Conservation (phyloP, 208 protist species). For the Trypanosoma scelopori region DNA sequence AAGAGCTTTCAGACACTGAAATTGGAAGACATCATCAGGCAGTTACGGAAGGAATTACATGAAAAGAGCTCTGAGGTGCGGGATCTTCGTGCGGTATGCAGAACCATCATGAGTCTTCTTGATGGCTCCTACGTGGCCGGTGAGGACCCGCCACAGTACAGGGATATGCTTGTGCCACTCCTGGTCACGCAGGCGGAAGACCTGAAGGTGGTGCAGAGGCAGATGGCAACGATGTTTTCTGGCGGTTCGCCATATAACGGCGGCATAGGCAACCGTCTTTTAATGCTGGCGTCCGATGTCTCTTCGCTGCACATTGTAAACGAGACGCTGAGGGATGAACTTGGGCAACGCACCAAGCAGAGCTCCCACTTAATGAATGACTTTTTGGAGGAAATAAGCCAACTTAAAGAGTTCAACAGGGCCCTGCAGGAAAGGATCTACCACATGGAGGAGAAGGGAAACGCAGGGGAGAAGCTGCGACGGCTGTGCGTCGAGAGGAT, state of each 20-base stretch:
- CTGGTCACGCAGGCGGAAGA: conserved; percentile 47
- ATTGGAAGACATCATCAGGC: conserved; percentile 12
- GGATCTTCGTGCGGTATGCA: conserved; percentile 38
- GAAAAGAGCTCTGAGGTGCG: conserved; percentile 49
- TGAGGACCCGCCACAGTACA: conserved; percentile 32
- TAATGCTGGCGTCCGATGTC: conserved; percentile 33
- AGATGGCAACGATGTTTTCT: conserved; percentile 8
- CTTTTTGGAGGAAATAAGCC: conserved; percentile 11
- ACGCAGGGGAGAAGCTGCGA: neutral
- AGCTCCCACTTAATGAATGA: conserved; percentile 35
- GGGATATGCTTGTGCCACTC: conserved; percentile 44
- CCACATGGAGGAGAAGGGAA: conserved; percentile 13
- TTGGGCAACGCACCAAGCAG: conserved; percentile 38
- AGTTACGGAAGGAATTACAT: conserved; percentile 22
- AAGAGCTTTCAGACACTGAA: no score
- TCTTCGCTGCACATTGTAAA: conserved; percentile 41
- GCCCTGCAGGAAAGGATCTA: conserved; percentile 16
- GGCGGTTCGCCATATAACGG: conserved; percentile 7
- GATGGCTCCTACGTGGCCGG: conserved; percentile 33
- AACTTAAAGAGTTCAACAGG: conserved; percentile 26
- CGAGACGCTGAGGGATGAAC: conserved; percentile 43
- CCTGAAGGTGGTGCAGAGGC: conserved; percentile 36
- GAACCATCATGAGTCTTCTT: conserved; percentile 36
- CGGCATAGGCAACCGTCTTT: conserved; percentile 39
- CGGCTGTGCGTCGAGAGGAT: neutral